Evolutionary conservation across 768 basidiomycete species (phyloP), one percentile per base, ranked within the genome.

Genomic region (Hebeloma cylindrosporum): DNA sequence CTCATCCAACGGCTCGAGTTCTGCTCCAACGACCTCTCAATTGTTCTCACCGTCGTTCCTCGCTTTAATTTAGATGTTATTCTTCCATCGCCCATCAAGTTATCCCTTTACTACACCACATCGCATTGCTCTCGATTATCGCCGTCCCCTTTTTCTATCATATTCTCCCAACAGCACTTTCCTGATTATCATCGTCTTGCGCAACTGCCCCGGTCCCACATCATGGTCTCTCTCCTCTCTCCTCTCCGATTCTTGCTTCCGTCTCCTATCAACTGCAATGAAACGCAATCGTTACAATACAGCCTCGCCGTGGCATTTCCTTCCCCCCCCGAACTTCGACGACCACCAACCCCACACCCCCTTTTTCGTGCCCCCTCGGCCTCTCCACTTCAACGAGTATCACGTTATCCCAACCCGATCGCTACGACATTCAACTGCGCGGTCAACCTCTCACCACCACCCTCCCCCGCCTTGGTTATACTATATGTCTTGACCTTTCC

Each of bases 61-160:
- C 43, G 42, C 48, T 16, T 46, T 43, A 39, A 45, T 32, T 51
- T 55, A 55, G 54, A 55, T 47, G 50, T 25, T 47, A 36, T 43
- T 34, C 38, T 27, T 34, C 40, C 43, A 25, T 48, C 43, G 18
- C 38, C 35, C 36, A 36, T 27, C 38, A 23, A 37, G 18, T 45
- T 43, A 18, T 40, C 37, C 25, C 25, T 39, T 44, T 29, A 13
- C 29, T 36, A 28, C 38, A 26, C 45, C 28, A 37, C 40, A 51
- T 58, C 48, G 56, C 62, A 55, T 50, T 55, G 50, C 50, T 57
- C 51, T 57, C 53, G 38, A 37, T 38, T 22, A 42, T 46, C 48
- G 36, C 40, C 41, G 16, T 42, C 35, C 34, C 27, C 44, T 35
- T 18, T 44, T 41, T 45, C 37, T 49, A 47, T 47, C 35, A 32